Base-by-base conservation (phyloP, 345 rosid species). In the Eucalyptus curtisii region DNA sequence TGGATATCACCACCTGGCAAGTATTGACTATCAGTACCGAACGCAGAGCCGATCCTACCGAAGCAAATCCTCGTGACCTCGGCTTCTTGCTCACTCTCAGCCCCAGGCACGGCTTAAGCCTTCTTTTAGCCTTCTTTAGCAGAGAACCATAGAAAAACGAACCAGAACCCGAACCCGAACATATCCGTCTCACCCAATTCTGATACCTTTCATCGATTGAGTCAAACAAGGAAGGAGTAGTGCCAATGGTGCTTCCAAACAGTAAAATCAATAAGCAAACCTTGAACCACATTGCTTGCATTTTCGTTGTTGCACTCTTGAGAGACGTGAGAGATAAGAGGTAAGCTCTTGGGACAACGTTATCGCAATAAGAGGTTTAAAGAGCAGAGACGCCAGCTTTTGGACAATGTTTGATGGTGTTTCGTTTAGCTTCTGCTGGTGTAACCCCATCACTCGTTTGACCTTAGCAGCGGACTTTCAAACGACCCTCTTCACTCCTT, bases 1-100 rank as follows among this genome's bases (percentile, higher is more conserved):
- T 88, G 53, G 53, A 86, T 61, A 92, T 90, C 57, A 90, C 90
- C 79, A 89, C 94, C 52, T 93, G 89, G 90, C 91, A 92, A 61
- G 87, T 87, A 89, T 92, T 94, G 19, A 90, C 48, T 48, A 59
- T 64, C 8, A 93, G 92, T 30, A 94, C 45, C 5, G 95, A 66
- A 66, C 12, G 40, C 5, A 66, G 11, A 31, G 79, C 3, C 22
- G 24, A 20, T 16, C 80, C 80, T 20, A 15, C 79, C 40, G 11
- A n/a, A 66, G 42, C 80, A 68, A 68, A 31, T 68, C 24, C 79
- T 66, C 79, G 1, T 16, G 22, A 2, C 79, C 40, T n/a, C 22
- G 22, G 11, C 31, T n/a, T 66, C 76, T 66, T 66, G 76, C 3
- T 66, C 16, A 27, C 16, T 30, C 31, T 61, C 68, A 13, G 68